Base-by-base conservation (phyloP, 495 filamentous ascomycete genomes). In the Neurospora sp. region DNA sequence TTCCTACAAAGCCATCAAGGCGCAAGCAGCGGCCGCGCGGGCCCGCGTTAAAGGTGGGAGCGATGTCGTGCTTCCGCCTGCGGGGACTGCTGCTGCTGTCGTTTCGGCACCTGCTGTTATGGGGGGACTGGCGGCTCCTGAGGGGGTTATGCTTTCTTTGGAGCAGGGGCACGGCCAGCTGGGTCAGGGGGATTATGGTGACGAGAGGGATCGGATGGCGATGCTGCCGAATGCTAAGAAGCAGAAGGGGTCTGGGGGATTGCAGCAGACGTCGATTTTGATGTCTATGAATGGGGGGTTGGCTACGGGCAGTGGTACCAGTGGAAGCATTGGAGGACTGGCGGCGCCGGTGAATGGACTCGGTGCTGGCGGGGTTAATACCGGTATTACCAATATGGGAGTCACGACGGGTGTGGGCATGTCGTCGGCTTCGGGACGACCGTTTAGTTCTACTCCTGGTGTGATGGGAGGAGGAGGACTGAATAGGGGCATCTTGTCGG, bases 1-100 rank as follows among this genome's bases (percentile, higher is more conserved):
- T 9, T 89, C 92, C 16, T 97, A 89, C 85, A 91, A 91, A 81
- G 86, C 92, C 76, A 89, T 90, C 83, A 96, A 96, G 80, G 88
- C 87, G 4, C 74, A 79, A 65, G 79, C 83, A 1, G 82, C 83
- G 37, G 82, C 80, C 1, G 80, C 78, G 8, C 79, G 83, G 41
- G 80, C 83, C 42, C 78, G 81, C 48, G 75, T 85, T 39, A 78
- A 72, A 69, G 81, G 79, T 48, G 81, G 78, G 53, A 76, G 53
- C 27, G 53, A 65, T 6, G 14, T 17, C 14, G 53, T 37, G 22
- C 69, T 27, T 9, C 3, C 53, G 14, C 53, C 53, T 31, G 53
- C 53, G 27, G 53, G 53, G 27, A 65, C 53, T 2, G 53, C 53
- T 3, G 53, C 53, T 7, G 53, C 53, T 0, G 42, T 45, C 27